Base-by-base conservation (phyloP, 2,329 filamentous ascomycete species). In the Hypoxylon sp. region DNA sequence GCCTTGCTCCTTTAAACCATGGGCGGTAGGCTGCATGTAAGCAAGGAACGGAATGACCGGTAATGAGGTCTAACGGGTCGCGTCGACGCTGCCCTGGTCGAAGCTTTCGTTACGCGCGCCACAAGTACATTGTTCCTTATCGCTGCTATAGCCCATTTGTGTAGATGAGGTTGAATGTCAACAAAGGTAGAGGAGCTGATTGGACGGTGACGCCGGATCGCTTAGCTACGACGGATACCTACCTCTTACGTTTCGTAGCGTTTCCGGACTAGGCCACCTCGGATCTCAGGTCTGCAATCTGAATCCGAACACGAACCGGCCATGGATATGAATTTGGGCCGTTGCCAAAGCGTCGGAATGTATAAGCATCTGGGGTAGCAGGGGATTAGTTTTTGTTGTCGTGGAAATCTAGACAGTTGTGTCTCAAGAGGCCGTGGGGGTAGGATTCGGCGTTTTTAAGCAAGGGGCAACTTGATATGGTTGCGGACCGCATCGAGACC, bases 241-340 rank as follows among this genome's bases (percentile, higher is more conserved):
- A 61, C 66, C 64, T 63, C 61, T 40, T 18, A 61, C 66, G 64
- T 63, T 22, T 45, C 30, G 55, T 53, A 55, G 48, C 49, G 62
- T 52, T 28, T 42, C 50, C 53, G 36, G 67, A 48, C 45, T 51
- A 49, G 36, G 30, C 50, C 46, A 44, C 36, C 49, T 69, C 61
- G 67, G 67, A 64, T 67, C 61, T 69, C 66, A 55, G 63, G 56
- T 53, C 58, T 22, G 53, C 33, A 20, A 28, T 53, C 32, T 45
- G 56, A 64, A 61, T 45, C 61, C 64, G 67, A 65, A 67, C 54
- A 64, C 57, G 57, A 67, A 44, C 28, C 26, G 22, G 36, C 18
- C 46, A 57, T 63, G 53, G 48, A 4, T 26, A 22, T 28, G n/a
- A n/a, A 14, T 57, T 22, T 53, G 53, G 9, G 33, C 16, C 45